These are phyloP conservation scores for Talaromyces adpressus DNA, from an alignment of 495 filamentous ascomycete species.

Conservation along the genomic window DNA sequence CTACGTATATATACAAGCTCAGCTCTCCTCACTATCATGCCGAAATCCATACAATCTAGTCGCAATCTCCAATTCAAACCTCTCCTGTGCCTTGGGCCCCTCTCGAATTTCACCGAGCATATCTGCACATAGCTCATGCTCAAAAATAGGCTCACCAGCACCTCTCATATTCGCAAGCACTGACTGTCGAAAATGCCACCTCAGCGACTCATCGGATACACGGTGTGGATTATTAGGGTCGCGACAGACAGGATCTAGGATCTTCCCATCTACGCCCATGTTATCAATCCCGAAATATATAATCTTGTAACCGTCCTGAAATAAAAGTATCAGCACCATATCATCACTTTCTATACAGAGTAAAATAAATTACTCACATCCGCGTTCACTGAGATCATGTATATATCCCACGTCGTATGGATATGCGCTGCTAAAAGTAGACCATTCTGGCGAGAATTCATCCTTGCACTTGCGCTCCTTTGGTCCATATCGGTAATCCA, in stretches of 20 bases:
- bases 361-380: background rate
- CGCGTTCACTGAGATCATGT: background rate
- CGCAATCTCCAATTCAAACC: constrained; percentile 31
- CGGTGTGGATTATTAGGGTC: constrained; percentile 22
- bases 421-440: background rate
- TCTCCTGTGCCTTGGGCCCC: constrained; percentile 22
- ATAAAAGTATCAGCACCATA: background rate
- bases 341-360: background rate
- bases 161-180: constrained; percentile 29
- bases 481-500: background rate
- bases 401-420: background rate
- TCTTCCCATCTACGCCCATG: constrained; percentile 19
- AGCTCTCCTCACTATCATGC: background rate
- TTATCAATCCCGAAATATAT: background rate
- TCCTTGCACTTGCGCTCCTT: background rate
- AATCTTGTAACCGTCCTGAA: background rate
- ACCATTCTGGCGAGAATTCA: background rate
- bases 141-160: constrained; percentile 30
- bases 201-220: constrained; percentile 26
- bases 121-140: constrained; percentile 34
- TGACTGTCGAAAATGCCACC: constrained; percentile 37
- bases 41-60: constrained; percentile 15
- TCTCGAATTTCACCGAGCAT: constrained; percentile 27
- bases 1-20: background rate
- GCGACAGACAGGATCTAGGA: constrained; percentile 23